Conservation (phyloP, 257 asterid genomes). For the Nicotiana noctiflora region DNA sequence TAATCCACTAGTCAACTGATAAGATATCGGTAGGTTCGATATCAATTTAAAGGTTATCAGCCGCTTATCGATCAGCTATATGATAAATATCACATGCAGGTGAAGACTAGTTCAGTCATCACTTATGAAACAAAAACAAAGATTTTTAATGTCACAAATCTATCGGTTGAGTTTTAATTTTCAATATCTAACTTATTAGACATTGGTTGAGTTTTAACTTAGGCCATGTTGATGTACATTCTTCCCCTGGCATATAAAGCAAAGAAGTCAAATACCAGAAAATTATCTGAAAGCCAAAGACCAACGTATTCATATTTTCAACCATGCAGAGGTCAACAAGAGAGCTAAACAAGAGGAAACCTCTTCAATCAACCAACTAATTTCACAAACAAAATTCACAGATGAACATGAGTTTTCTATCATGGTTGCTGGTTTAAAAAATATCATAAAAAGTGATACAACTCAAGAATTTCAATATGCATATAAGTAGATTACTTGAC, state of each 20-base stretch:
- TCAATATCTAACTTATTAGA: no score
- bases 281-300: not conserved
- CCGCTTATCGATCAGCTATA: no score
- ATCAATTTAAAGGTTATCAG: no score
- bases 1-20: no score
- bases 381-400: conserved; percentile 16
- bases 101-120: not conserved
- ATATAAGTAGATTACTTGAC: no score
- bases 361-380: not conserved
- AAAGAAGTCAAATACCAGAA: no score
- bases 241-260: not conserved
- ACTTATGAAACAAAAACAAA: not conserved
- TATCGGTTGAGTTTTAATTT: not conserved
- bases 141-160: not conserved
- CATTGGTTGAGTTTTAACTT: no score
- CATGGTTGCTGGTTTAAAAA: conserved; percentile 56
- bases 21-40: no score
- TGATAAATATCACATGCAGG: not conserved
- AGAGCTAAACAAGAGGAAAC: conserved; percentile 22
- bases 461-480: not conserved
- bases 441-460: conserved; percentile 36
- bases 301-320: not conserved
- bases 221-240: no score
- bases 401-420: conserved; percentile 50
- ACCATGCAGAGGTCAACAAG: conserved; percentile 51